phyloP scores from a whole-genome alignment of 805 yeast species.

The Scheffersomyces stipitis region DNA sequence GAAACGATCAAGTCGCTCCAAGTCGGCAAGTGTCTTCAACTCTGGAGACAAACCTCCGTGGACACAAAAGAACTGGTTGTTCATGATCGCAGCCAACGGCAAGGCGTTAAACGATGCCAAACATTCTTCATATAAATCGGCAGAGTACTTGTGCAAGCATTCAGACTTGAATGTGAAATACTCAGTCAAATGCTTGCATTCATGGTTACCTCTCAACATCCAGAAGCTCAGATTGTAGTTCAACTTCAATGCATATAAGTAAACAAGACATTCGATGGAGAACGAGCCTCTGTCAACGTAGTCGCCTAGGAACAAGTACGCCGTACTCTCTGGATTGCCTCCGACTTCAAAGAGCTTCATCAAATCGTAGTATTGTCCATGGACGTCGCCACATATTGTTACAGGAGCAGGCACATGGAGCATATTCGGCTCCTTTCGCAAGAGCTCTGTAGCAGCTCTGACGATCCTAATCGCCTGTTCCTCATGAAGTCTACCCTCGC shows the following conservation, averaged over 20 bases:
- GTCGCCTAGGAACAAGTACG: conserved; percentile 86
- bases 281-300: conserved; percentile 94
- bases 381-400: conserved; percentile 96
- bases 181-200: conserved; percentile 87
- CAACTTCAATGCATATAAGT: conserved; percentile 76
- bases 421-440: conserved; percentile 74
- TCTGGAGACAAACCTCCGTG: conserved; percentile 97
- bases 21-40: conserved; percentile 64
- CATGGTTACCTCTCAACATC: conserved; percentile 93
- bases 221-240: conserved; percentile 72
- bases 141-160: conserved; percentile 79
- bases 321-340: conserved; percentile 76
- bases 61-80: conserved; percentile 90
- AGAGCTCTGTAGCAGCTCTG: conserved; percentile 58
- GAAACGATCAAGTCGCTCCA: conserved; percentile 72
- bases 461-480: conserved; percentile 71
- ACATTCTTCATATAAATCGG: conserved; percentile 65
- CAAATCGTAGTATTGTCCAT: conserved; percentile 91
- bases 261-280: conserved; percentile 77
- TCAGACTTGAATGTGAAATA: conserved; percentile 92
- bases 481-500: conserved; percentile 78
- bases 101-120: conserved; percentile 78
- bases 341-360: conserved; percentile 91
- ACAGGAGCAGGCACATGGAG: conserved; percentile 87
- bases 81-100: conserved; percentile 92